Evolutionary conservation across 2,329 filamentous ascomycete genomes (phyloP).

Genomic region (Sordariomycetes sp.): DNA sequence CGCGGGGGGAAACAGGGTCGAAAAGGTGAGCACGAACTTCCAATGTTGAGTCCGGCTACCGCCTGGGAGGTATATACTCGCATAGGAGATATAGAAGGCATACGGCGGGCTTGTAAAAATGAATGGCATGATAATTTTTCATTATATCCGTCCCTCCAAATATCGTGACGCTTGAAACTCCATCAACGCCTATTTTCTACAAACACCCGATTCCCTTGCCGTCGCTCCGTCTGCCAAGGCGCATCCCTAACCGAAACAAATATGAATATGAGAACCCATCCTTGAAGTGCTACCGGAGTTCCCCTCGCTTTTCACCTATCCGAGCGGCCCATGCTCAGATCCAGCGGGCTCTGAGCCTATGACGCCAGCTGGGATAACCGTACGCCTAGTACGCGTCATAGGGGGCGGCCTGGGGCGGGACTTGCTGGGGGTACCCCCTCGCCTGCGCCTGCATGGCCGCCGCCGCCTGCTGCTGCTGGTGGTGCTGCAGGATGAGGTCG

Average conservation of each 20-base stretch:
- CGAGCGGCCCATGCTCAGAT: neutral
- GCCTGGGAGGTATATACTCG: neutral
- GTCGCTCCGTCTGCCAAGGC: neutral
- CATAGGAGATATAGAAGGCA: neutral
- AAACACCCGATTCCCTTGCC: neutral
- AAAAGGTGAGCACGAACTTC: conserved; percentile 69
- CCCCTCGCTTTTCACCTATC: neutral
- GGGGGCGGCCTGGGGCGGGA: conserved; percentile 20
- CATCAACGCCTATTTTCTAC: neutral
- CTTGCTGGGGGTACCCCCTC: conserved; percentile 21
- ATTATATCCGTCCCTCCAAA: neutral
- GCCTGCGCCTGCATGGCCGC: conserved; percentile 24
- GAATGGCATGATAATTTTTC: neutral
- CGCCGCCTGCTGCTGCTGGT: conserved; percentile 20
- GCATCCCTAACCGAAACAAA: neutral
- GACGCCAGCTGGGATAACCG: neutral
- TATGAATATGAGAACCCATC: neutral
- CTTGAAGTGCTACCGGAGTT: neutral
- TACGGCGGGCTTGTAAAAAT: neutral
- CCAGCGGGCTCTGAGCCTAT: neutral
- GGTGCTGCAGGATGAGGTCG: conserved; percentile 50
- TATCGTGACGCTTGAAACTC: neutral
- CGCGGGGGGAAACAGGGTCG: conserved; percentile 72
- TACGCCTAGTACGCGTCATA: conserved; percentile 13
- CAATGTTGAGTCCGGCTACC: conserved; percentile 48